Evolutionary conservation across 768 basidiomycete species (phyloP), one percentile per base, ranked within the genome.

Genomic region (Pilatotrama ljubarskyi): DNA sequence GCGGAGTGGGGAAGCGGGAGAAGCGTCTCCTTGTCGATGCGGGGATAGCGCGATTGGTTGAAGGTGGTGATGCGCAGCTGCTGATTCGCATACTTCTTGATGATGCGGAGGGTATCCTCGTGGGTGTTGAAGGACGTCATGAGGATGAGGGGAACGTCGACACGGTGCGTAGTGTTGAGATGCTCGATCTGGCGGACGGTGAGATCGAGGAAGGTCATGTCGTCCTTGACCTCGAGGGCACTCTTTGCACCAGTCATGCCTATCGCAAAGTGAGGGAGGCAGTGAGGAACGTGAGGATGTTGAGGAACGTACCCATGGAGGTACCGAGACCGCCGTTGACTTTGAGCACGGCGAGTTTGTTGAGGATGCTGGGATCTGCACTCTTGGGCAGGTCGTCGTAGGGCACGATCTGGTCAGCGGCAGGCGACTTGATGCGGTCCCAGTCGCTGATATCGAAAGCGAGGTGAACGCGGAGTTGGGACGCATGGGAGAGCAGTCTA

Each of bases 121-220:
- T 95, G 91, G 18, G 95, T 98, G 81, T 96, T 96, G 83, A 98
- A 98, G 55, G 93, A 96, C 71, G 95, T 97, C 96, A 97, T 96
- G 70, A 98, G 86, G 77, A 97, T 90, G 74, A 97, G 89, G n/a
- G 93, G 95, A 44, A 96, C 92, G 75, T 97, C 90, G 75, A 92
- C 88, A 63, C 84, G 84, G 71, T 84, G 79, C 48, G 85, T 83
- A 51, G 87, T 90, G 82, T 95, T 95, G 71, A 96, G 86, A 74
- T 96, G 92, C 81, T 97, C 93, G 69, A 98, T 94, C 77, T 97
- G 95, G 65, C 93, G 84, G 47, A 98, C 93, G 56, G 86, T 90
- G 63, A 98, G 83, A 74, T 98, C 95, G 63, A 98, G 85, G 85
- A 97, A 98, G 51, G 91, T 95, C 95, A 96, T 94, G 73, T 93